Evolutionary conservation across 805 yeast species (phyloP).

Genomic region (Diddensiella caesifluorescens): DNA sequence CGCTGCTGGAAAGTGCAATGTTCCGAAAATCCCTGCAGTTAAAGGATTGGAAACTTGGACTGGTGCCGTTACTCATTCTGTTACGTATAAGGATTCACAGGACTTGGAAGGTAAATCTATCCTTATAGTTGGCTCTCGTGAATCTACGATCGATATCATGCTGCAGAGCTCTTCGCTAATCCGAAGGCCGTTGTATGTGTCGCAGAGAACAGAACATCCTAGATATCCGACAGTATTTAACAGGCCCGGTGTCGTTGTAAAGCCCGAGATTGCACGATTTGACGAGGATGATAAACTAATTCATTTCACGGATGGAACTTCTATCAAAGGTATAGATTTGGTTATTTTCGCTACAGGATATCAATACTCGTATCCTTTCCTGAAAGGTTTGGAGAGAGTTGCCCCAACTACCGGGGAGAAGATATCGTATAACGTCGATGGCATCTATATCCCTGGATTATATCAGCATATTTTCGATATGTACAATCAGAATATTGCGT

Average conservation of each 20-base stretch:
- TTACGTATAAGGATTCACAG: slow-evolving; percentile 45
- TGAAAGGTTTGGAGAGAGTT: too few species aligned
- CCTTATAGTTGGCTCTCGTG: slow-evolving; percentile 68
- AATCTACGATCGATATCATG: slow-evolving; percentile 72
- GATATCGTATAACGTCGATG: too few species aligned
- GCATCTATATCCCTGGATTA: too few species aligned
- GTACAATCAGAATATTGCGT: too few species aligned
- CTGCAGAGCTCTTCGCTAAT: slow-evolving; percentile 24
- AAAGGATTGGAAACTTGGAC: slow-evolving; percentile 54
- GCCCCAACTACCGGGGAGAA: too few species aligned
- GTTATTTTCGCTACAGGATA: slow-evolving; percentile 75
- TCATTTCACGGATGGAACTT: slow-evolving; percentile 24
- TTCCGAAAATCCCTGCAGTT: slow-evolving; percentile 54
- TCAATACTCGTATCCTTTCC: too few species aligned
- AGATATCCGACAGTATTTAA: slow-evolving; percentile 42
- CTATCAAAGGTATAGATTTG: slow-evolving; percentile 45
- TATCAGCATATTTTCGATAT: too few species aligned
- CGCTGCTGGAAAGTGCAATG: slow-evolving; percentile 60
- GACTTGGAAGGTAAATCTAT: slow-evolving; percentile 44
- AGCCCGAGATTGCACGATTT: slow-evolving; percentile 40
- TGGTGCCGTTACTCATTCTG: slow-evolving; percentile 50
- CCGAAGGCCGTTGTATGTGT: slow-evolving; percentile 41
- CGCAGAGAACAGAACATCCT: slow-evolving; percentile 37
- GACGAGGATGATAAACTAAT: slow-evolving; percentile 11
- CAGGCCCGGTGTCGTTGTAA: too few species aligned